A percentile compares a stretch with the other conserved stretches of the same genome.
phyloP scores from a whole-genome alignment of 2,329 filamentous ascomycete species.

The Tricladium varicosporioides region DNA sequence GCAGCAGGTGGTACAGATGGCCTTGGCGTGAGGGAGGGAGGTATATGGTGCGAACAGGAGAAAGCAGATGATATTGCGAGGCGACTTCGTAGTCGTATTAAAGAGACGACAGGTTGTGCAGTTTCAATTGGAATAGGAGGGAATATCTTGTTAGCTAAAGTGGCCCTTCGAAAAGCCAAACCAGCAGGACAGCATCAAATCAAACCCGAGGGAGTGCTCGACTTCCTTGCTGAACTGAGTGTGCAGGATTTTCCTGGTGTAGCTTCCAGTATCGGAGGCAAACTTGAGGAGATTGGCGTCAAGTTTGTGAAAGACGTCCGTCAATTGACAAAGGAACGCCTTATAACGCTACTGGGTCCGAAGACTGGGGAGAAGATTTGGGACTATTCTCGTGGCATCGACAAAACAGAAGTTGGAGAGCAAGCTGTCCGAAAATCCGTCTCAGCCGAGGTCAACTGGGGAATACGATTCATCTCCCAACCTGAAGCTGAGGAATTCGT shows the following conservation, averaged over 20 bases:
- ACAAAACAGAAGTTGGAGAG: conserved; percentile 80
- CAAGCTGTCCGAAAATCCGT: conserved; percentile 88
- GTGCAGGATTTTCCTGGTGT: conserved; percentile 87
- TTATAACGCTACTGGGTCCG: conserved; percentile 73
- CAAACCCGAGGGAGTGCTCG: conserved; percentile 74
- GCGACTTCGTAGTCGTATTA: conserved; percentile 66
- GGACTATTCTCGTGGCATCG: conserved; percentile 88
- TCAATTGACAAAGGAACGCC: conserved; percentile 70
- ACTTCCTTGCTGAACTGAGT: conserved; percentile 72
- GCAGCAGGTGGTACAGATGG: conserved; percentile 65
- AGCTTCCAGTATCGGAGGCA: conserved; percentile 84
- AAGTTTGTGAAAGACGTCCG: conserved; percentile 81
- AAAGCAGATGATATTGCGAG: conserved; percentile 71
- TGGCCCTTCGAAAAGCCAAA: conserved; percentile 88
- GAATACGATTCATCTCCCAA: conserved; percentile 89
- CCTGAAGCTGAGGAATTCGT: conserved; percentile 94
- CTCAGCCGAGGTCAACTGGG: conserved; percentile 97
- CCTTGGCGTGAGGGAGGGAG: conserved; percentile 61
- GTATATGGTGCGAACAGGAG: conserved; percentile 73
- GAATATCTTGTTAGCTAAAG: conserved; percentile 88
- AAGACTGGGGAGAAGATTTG: conserved; percentile 91
- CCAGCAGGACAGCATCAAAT: conserved; percentile 91
- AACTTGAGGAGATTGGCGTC: conserved; percentile 83
- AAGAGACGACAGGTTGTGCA: conserved; percentile 73
- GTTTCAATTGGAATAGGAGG: conserved; percentile 91